Evolutionary conservation across 1,284 basidiomycete species (phyloP).

Genomic region (Cystobasidiaceae sp.): DNA sequence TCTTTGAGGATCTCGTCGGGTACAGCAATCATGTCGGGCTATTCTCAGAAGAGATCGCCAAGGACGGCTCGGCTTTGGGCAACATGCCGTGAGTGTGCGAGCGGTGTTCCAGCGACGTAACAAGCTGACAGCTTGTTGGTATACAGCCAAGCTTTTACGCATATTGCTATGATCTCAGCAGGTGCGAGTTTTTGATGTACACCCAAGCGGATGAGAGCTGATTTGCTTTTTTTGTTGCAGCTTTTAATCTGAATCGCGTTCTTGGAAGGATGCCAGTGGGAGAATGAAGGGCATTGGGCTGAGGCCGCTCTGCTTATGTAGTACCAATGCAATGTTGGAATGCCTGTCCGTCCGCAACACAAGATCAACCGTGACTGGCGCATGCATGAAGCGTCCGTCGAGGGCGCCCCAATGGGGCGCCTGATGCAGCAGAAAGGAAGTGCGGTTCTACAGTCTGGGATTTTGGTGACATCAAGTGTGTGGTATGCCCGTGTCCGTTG

Average conservation of each 20-base stretch:
- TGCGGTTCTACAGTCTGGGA: no score
- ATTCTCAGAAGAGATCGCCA: constrained; percentile 60
- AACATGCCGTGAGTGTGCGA: constrained; percentile 38
- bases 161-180: constrained; percentile 18
- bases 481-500: no score
- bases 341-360: no score
- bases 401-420: no score
- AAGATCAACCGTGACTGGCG: no score
- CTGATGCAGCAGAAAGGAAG: no score
- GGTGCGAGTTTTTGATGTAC: background rate
- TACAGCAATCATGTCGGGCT: constrained; percentile 65
- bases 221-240: background rate
- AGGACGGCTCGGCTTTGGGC: constrained; percentile 34
- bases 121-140: background rate
- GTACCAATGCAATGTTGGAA: no score
- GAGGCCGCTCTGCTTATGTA: no score
- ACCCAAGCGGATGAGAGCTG: no score
- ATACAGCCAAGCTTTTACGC: background rate
- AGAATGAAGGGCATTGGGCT: no score
- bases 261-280: constrained; percentile 22
- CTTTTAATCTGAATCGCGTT: constrained; percentile 35
- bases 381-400: no score
- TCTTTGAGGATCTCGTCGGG: constrained; percentile 67
- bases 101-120: background rate
- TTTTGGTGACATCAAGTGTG: no score